Base-by-base conservation (phyloP, 257 asterid genomes). In the Ligustrum vulgare region DNA sequence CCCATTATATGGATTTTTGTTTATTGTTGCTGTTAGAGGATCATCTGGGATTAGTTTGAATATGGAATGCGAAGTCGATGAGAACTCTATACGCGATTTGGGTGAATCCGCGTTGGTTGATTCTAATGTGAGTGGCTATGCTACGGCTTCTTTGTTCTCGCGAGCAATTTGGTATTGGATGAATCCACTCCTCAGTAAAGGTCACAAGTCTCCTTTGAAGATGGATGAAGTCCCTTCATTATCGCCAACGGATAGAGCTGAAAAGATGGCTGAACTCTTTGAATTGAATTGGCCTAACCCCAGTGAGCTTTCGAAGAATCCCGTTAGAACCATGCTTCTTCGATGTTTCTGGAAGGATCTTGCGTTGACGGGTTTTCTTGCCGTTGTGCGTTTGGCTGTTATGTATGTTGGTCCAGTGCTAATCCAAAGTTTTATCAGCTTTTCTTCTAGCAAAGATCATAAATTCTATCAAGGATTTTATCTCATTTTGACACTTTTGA, bases 271-370 rank as follows among this genome's bases (percentile, higher is more conserved):
- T 2, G 80, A 85, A 22, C 85, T 77, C 58, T 82, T 86, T 13
- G 80, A 82, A 69, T 54, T 20, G 22, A 78, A 87, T 34, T 91
- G 93, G 97, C 85, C 87, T 16, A 84, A 76, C 70, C 80, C 91
- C 18, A 80, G 32, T 9, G 96, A 86, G 73, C 79, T 58, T 72
- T 66, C 71, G 11, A 82, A 82, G 56, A 75, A 87, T 67, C 94
- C 83, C 32, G 92, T 89, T 32, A 22, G 82, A 9, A 74, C 70
- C 6, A 83, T 90, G 76, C 78, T 91, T 71, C 12, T 83, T 16
- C 28, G 85, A 20, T 86, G 92, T 47, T 91, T 87, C 79, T 91
- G 96, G 96, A 84, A 72, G 80, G 84, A 87, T 28, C 75, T 89
- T 47, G 73, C 75, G 33, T 31, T 84, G 66, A 91, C 92, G 10